Conservation (phyloP, 495 filamentous ascomycete species). For the Hypoxylon cercidicola region DNA sequence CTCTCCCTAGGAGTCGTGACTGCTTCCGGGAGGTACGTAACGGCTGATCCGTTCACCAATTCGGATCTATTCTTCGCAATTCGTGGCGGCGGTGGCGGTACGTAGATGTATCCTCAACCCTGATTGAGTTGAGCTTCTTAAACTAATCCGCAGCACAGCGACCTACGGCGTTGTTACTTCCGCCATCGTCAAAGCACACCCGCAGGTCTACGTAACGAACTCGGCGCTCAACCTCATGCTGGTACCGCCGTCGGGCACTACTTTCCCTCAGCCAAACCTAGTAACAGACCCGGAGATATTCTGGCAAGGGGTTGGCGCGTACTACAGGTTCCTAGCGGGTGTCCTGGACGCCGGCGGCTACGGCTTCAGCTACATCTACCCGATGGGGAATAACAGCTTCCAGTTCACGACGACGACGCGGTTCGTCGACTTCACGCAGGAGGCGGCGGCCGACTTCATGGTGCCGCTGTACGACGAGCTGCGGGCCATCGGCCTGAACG, state of each 20-base stretch:
- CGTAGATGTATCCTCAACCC: not conserved
- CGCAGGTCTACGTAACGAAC: conserved; percentile 44
- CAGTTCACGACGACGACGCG: conserved; percentile 46
- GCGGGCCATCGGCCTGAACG: conserved; percentile 45
- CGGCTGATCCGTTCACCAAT: conserved; percentile 58
- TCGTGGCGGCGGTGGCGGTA: conserved; percentile 62
- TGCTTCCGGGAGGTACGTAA: conserved; percentile 61
- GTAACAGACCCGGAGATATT: conserved; percentile 55
- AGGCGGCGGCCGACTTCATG: conserved; percentile 38
- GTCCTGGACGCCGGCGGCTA: conserved; percentile 57
- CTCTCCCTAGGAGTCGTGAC: conserved; percentile 65
- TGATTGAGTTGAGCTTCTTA: not conserved
- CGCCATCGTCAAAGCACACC: conserved; percentile 57
- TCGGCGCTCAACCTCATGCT: conserved; percentile 38
- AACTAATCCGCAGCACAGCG: conserved; percentile 43
- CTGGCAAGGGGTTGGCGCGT: conserved; percentile 57
- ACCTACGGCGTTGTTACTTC: conserved; percentile 68
- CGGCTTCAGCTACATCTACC: conserved; percentile 55
- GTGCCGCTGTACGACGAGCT: conserved; percentile 49
- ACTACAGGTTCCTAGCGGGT: conserved; percentile 53
- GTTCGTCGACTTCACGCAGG: conserved; percentile 38
- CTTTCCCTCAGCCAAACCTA: conserved; percentile 40
- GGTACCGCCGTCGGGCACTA: conserved; percentile 47
- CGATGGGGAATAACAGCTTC: conserved; percentile 36
- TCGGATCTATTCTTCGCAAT: conserved; percentile 68